Evolutionary conservation across 2,329 filamentous ascomycete genomes (phyloP), one percentile per base, ranked within the genome.

Genomic region (Phaeosphaeriaceae sp.): DNA sequence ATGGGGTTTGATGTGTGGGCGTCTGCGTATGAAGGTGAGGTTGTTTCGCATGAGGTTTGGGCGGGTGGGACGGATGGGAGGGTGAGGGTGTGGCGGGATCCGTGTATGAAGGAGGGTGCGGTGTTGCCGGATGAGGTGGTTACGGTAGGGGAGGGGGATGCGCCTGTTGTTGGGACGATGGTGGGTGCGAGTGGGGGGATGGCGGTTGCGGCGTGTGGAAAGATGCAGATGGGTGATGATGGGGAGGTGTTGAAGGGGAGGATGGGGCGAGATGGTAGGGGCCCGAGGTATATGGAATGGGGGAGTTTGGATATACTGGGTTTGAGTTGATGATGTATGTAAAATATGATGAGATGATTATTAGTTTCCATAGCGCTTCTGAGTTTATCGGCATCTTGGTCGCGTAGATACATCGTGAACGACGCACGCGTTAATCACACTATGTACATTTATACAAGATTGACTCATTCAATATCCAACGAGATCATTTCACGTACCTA

Each of bases 1-100:
- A 64, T 87, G 48, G 78, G 79, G 2, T 75, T 85, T 21, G 82
- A 86, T 64, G 59, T 86, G 4, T 72, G 75, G 52, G 68, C 16
- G 3, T 42, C 45, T 8, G 71, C 67, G 9, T 53, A 58, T 29
- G 52, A 47, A 18, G 16, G 50, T 1, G 50, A 60, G 16, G 46
- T 38, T 0, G 16, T 47, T 1, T 71, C 74, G 7, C 76, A 80
- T 58, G 81, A 86, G 59, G 68, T 87, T 16, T 86, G 83, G 83
- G 77, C 74, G 37, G 85, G 85, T 8, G 83, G 83, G 0, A 76
- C 68, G 1, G 84, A 87, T 72, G 84, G 85, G 0, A 60, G 58
- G 15, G 73, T 83, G 46, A 73, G 81, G 48, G 71, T 73, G 6
- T 75, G 73, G 73, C 54, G 50, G 15, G 64, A 71, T 57, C 64